Evolutionary conservation across 352 stramenopile species (phyloP).

Genomic region (Pythium dissotocum): DNA sequence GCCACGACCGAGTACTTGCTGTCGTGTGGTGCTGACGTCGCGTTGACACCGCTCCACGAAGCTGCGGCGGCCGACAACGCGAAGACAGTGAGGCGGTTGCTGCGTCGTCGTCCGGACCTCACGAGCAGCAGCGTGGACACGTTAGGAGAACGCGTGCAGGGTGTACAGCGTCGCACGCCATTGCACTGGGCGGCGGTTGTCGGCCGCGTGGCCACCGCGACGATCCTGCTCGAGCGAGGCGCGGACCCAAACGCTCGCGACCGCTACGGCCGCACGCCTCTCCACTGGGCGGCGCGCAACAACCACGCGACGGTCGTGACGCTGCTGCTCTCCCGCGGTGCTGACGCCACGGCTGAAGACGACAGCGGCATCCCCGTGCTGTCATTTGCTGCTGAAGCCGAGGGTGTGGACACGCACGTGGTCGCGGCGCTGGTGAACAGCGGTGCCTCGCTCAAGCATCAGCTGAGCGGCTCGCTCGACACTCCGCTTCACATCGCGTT

Average conservation of each 20-base stretch:
- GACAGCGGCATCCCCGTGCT: conserved; percentile 50
- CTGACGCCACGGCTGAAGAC: conserved; percentile 48
- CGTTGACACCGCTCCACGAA: conserved; percentile 73
- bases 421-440: conserved; percentile 43
- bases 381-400: conserved; percentile 63
- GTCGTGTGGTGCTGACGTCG: conserved; percentile 70
- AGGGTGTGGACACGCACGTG: conserved; percentile 49
- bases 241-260: conserved; percentile 62
- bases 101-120: conserved; percentile 25
- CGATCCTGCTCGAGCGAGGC: conserved; percentile 41
- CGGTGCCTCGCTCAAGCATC: conserved; percentile 46
- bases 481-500: conserved; percentile 77
- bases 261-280: conserved; percentile 56
- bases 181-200: conserved; percentile 76
- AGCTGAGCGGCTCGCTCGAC: conserved; percentile 46
- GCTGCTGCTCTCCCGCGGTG: conserved; percentile 47
- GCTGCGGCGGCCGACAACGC: conserved; percentile 59
- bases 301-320: conserved; percentile 55
- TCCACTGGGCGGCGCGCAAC: conserved; percentile 80
- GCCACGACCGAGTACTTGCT: conserved; percentile 65
- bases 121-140: conserved; percentile 43
- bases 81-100: conserved; percentile 40
- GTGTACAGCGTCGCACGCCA: conserved; percentile 63
- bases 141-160: conserved; percentile 57
- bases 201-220: conserved; percentile 39